These are phyloP conservation scores for Russula vinacea DNA, from an alignment of 768 basidiomycete species.

Conservation along the genomic window DNA sequence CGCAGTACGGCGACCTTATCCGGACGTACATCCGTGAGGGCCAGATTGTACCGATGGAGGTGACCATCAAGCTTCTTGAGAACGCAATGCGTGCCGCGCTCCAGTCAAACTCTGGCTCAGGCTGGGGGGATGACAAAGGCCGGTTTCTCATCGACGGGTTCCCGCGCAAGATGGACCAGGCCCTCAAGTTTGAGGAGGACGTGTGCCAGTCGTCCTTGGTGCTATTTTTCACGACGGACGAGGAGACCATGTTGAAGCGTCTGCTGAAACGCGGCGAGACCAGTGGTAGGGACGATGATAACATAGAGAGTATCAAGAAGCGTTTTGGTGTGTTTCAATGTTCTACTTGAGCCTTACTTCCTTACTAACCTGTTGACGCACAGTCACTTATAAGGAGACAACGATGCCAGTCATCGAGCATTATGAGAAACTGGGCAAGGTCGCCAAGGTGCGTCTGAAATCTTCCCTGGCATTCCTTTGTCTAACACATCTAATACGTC, in stretches of 20 bases:
- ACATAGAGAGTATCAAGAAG: conserved; percentile 90
- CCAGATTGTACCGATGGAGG: conserved; percentile 92
- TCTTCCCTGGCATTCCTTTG: background rate
- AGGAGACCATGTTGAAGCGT: conserved; percentile 82
- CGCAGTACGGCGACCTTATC: conserved; percentile 80
- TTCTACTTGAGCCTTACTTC: background rate
- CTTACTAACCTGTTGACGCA: background rate
- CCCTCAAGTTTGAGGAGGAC: conserved; percentile 80
- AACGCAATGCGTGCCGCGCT: conserved; percentile 80
- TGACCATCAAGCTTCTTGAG: conserved; percentile 92
- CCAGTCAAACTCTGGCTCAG: conserved; percentile 43
- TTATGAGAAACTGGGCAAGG: conserved; percentile 64
- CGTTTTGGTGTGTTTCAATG: conserved; percentile 70
- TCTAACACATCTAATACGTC: conserved; percentile 5
- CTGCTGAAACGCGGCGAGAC: conserved; percentile 90
- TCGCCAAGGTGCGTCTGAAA: conserved; percentile 61
- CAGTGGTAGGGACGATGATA: conserved; percentile 94
- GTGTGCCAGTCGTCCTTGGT: conserved; percentile 80
- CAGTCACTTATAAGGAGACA: conserved; percentile 80
- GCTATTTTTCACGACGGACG: conserved; percentile 82
- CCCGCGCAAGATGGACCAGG: conserved; percentile 99
- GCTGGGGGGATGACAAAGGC: conserved; percentile 69
- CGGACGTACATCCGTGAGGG: conserved; percentile 87
- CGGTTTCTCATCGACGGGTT: conserved; percentile 97
- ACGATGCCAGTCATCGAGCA: conserved; percentile 93